Evolutionary conservation across 768 basidiomycete species (phyloP), one percentile per base, ranked within the genome.

Genomic region (Leucocoprinus leucothites): DNA sequence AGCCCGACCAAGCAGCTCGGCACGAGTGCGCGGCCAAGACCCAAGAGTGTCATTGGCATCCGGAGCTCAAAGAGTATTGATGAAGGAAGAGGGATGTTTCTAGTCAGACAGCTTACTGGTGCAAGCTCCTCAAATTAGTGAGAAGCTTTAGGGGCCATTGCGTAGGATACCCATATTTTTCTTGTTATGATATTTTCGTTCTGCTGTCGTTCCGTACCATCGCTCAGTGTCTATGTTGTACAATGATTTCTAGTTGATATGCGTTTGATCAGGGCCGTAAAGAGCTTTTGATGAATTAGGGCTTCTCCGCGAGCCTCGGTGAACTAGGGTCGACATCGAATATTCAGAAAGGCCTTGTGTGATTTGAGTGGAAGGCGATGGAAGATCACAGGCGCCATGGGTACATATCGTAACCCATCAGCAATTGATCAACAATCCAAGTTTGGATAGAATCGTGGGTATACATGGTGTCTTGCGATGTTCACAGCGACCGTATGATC

Each of bases 31-130:
- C 74, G 82, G 41, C 82, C 87, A 8, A 72, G 91, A 52, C 90
- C 91, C 9, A 90, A 87, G 75, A 90, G 87, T 63, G 86, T 89
- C 22, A 82, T 87, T 53, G 88, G 87, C 13, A 82, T 86, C 69
- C 75, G 88, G 61, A 78, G 71, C 55, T 65, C 77, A 21, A 84
- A 80, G 64, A 85, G 83, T 54, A 64, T 78, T 25, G 88, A 89
- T 59, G 87, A 89, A 65, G 87, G 85, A 11, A 73, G 85, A 45
- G 86, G 83, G 35, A 80, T 91, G 86, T 87, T 82, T 68, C 71
- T 92, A 54, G 87, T 91, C 44, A 75, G 82, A 62, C 89, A 92
- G 66, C 76, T 92, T 76, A 92, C 91, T 7, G 90, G 88, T 24
- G 75, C 68, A 19, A 63, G 63, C 9, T 61, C 59, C 35, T 56